Base-by-base conservation (phyloP, 2,329 filamentous ascomycete genomes). In the Verticillium isaacii region DNA sequence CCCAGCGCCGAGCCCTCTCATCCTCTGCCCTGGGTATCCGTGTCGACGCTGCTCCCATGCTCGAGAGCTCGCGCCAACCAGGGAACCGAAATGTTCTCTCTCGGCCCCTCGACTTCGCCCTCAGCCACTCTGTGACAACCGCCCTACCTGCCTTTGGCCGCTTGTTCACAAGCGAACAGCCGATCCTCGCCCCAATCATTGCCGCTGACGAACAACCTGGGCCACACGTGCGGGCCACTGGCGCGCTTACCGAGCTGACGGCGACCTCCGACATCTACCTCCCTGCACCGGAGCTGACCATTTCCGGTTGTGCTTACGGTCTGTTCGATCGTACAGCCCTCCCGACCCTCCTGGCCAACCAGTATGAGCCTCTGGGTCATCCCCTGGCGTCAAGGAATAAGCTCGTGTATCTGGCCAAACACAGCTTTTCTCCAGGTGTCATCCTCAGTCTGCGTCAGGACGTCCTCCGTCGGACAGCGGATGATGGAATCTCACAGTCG, bases 281-380 rank as follows among this genome's bases (percentile, higher is more conserved):
- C 12, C 64, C 67, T 2, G 61, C 63, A 3, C 78, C 78, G 4
- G 73, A 73, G 7, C 57, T 80, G 11, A 77, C 73, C 1, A 62
- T 81, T 15, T 73, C 75, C 1, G 75, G 73, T 2, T 77, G 77
- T 1, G 68, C 77, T 0, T 80, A 80, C 45, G 78, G 78, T 0
- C 68, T 80, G 15, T 64, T 74, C 23, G 70, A 66, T 72, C 11
- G 70, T 70, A 25, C 67, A 65, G 34, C 66, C 77, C 3, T 71
- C 73, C 2, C 65, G 73, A 6, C 63, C 73, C 68, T 77, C 1
- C 64, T 75, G 32, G 68, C 69, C 1, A 76, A 77, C 65, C 73
- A 71, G 36, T 78, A 77, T 57, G 78, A 80, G 59, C 78, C 75
- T 1, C 67, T 74, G 11, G n/a, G 4, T 19, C n/a, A n/a, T 11